phyloP scores from a whole-genome alignment of 768 basidiomycete species.

The Termitomyces eurrhizus region DNA sequence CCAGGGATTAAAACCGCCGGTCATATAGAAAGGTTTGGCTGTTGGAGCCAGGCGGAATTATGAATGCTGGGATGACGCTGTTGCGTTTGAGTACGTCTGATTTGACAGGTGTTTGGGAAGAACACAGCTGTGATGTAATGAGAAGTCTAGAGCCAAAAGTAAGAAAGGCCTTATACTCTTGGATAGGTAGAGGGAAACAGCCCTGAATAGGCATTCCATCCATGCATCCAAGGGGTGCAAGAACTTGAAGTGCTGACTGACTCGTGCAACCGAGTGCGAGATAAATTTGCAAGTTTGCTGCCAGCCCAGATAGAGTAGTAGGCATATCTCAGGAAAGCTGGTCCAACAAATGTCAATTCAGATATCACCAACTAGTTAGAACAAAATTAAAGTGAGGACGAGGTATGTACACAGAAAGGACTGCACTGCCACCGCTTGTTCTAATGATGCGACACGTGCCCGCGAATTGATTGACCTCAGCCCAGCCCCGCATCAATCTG shows the following conservation, averaged over 20 bases:
- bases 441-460: not conserved
- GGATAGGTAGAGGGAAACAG: not conserved
- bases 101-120: not conserved
- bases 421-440: conserved; percentile 1
- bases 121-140: not conserved
- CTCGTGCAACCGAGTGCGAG: too few species aligned
- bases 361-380: not conserved
- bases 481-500: not conserved
- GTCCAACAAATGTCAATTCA: not conserved
- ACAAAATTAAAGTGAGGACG: not conserved
- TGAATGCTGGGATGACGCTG: not conserved
- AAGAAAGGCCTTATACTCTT: not conserved
- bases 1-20: not conserved
- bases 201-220: not conserved
- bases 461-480: not conserved
- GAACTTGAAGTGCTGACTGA: not conserved
- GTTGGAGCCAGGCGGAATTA: not conserved
- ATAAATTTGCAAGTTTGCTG: too few species aligned
- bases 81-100: not conserved
- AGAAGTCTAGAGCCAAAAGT: not conserved
- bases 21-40: not conserved
- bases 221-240: not conserved
- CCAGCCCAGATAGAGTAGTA: too few species aligned
- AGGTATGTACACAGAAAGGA: not conserved
- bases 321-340: not conserved